phyloP scores from a whole-genome alignment of 2,329 filamentous ascomycete genomes.

The Diplodia intermedia region DNA sequence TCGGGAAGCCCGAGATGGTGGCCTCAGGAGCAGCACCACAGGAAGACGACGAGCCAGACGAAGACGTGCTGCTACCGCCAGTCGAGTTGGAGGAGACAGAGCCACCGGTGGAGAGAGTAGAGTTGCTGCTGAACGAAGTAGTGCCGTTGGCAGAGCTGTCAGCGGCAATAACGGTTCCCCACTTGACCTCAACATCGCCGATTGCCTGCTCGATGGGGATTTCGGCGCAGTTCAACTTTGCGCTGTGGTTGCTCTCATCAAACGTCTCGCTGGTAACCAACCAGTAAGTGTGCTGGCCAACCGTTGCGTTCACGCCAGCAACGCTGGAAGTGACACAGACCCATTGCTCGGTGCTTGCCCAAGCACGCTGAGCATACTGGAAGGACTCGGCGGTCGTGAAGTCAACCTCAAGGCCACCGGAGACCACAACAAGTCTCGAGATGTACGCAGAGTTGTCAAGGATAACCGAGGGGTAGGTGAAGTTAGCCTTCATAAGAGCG shows the following conservation, averaged over 20 bases:
- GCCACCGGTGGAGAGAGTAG: not conserved
- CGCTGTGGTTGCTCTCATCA: conserved; percentile 1
- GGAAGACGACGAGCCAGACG: conserved; percentile 3
- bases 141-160: conserved; percentile 16
- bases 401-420: conserved; percentile 1
- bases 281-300: conserved; percentile 14
- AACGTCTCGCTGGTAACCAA: not conserved
- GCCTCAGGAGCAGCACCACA: conserved; percentile 7
- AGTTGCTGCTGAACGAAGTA: conserved; percentile 1
- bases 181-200: not conserved
- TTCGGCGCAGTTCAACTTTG: not conserved
- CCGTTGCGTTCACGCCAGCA: not conserved
- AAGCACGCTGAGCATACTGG: conserved; percentile 12
- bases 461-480: conserved; percentile 16
- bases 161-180: not conserved
- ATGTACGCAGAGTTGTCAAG: conserved; percentile 22
- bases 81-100: conserved; percentile 16
- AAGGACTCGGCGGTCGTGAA: conserved; percentile 2
- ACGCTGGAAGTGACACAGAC: conserved; percentile 11
- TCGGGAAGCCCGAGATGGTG: conserved; percentile 15
- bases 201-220: conserved; percentile 4
- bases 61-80: not conserved
- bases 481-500: conserved; percentile 20
- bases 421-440: not conserved
- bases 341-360: conserved; percentile 3